phyloP scores from a whole-genome alignment of 75 land plant species.

The Picea glauca region DNA sequence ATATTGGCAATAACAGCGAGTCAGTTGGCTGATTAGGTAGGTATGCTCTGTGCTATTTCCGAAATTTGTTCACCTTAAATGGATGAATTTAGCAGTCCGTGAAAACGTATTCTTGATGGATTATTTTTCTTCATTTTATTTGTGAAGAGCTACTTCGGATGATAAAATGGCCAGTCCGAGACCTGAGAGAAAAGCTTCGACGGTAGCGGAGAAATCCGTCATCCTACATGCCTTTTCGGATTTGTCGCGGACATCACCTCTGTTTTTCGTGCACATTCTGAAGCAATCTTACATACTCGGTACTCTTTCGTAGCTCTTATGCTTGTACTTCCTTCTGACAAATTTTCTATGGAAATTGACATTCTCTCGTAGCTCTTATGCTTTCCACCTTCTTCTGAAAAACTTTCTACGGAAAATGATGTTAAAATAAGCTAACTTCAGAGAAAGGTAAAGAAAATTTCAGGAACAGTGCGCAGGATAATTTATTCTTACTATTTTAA shows the following conservation, averaged over 20 bases:
- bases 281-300: conserved; percentile 9
- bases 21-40: too few relatives aligned
- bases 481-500: too few relatives aligned
- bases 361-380: not conserved
- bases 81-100: not conserved
- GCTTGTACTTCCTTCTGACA: not conserved
- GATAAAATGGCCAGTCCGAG: not conserved
- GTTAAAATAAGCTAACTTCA: not conserved
- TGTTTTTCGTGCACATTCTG: conserved; percentile 3
- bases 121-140: not conserved
- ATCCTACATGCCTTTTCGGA: conserved; percentile 6
- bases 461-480: not conserved
- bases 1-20: too few relatives aligned
- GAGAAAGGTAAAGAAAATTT: not conserved
- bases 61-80: too few relatives aligned
- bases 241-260: not conserved
- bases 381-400: not conserved
- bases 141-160: not conserved
- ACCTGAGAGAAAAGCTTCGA: not conserved
- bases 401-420: too few relatives aligned
- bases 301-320: not conserved
- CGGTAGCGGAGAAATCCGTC: not conserved
- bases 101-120: conserved; percentile 20
- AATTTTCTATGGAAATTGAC: too few relatives aligned
- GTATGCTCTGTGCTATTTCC: too few relatives aligned